Percentiles rank a stretch among this genome's conserved stretches.
Evolutionary conservation across 371 early-diverging fungal species (phyloP).

Genomic region (Neoconidiobolus thromboides): DNA sequence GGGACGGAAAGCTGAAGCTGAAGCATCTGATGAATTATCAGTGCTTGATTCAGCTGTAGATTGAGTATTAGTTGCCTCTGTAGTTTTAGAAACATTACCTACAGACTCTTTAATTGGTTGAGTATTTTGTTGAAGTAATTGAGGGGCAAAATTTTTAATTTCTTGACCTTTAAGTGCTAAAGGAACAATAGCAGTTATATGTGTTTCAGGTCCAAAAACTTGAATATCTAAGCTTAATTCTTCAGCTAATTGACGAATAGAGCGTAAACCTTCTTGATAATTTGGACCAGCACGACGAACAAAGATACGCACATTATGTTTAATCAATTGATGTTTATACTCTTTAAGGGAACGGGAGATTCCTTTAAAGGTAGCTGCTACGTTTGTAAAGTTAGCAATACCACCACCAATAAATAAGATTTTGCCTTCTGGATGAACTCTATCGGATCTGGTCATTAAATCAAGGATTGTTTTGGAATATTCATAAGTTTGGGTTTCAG

Average conservation of each 20-base stretch:
- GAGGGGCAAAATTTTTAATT: constrained; percentile 25
- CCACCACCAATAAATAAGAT: constrained; percentile 95
- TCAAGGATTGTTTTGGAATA: constrained; percentile 95
- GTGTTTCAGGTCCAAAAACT: constrained; percentile 94
- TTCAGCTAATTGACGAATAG: constrained; percentile 85
- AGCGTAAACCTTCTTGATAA: constrained; percentile 93
- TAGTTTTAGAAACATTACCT: neutral
- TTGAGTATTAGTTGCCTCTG: constrained; percentile 8
- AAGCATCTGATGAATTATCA: constrained; percentile 11
- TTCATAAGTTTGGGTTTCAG: constrained; percentile 94
- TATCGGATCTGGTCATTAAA: constrained; percentile 79
- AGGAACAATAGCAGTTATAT: constrained; percentile 94
- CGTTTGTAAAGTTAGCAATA: constrained; percentile 98
- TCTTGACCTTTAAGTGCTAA: constrained; percentile 14
- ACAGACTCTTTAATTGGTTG: constrained; percentile 39
- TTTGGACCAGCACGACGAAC: constrained; percentile 97
- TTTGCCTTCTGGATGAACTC: constrained; percentile 69
- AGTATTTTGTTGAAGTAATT: constrained; percentile 91
- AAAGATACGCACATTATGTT: constrained; percentile 78
- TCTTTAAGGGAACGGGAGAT: constrained; percentile 86
- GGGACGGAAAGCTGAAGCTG: constrained; percentile 44
- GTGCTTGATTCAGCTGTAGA: constrained; percentile 8
- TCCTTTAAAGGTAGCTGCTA: constrained; percentile 96
- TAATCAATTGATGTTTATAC: constrained; percentile 66
- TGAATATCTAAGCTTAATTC: constrained; percentile 80